Evolutionary conservation across 1,284 basidiomycete species (phyloP).

Genomic region (Crocinoboletus sp.): DNA sequence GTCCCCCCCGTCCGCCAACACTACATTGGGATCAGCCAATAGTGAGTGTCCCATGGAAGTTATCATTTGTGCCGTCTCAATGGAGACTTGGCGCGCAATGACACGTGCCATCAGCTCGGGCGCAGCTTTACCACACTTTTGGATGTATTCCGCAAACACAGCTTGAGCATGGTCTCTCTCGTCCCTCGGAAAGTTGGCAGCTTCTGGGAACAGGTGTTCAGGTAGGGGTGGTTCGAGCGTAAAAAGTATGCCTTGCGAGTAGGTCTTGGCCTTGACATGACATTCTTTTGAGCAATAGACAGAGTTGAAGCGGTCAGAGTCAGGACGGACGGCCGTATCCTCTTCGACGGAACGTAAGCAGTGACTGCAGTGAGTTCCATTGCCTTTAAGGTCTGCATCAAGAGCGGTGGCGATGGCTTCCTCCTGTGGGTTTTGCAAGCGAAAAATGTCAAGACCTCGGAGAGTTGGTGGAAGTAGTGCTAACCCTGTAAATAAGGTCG

Average conservation of each 20-base stretch:
- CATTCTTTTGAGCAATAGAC: conserved; percentile 73
- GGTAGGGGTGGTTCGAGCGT: conserved; percentile 60
- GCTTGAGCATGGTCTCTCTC: conserved; percentile 55
- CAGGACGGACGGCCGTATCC: conserved; percentile 40
- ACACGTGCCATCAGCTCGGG: conserved; percentile 64
- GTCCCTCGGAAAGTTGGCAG: conserved; percentile 33
- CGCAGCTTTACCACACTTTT: conserved; percentile 41
- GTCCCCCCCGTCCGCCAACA: conserved; percentile 45
- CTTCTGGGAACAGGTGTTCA: conserved; percentile 40
- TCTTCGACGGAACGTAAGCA: conserved; percentile 58
- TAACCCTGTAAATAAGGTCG: conserved; percentile 71
- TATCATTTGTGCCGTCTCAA: conserved; percentile 58
- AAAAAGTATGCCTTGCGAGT: conserved; percentile 68
- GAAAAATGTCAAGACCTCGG: not conserved
- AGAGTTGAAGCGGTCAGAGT: conserved; percentile 49
- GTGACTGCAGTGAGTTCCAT: conserved; percentile 64
- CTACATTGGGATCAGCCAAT: conserved; percentile 35
- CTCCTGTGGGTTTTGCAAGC: conserved; percentile 46
- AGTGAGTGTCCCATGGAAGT: conserved; percentile 23
- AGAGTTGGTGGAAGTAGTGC: not conserved
- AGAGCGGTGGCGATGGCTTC: conserved; percentile 62
- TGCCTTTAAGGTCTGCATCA: conserved; percentile 62
- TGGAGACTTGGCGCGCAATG: conserved; percentile 63
- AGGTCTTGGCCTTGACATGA: conserved; percentile 46
- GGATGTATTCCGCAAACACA: conserved; percentile 51